Percentiles rank a stretch among this genome's conserved stretches.
phyloP scores from a whole-genome alignment of 805 yeast species.

The Wickerhamiella cacticola region DNA sequence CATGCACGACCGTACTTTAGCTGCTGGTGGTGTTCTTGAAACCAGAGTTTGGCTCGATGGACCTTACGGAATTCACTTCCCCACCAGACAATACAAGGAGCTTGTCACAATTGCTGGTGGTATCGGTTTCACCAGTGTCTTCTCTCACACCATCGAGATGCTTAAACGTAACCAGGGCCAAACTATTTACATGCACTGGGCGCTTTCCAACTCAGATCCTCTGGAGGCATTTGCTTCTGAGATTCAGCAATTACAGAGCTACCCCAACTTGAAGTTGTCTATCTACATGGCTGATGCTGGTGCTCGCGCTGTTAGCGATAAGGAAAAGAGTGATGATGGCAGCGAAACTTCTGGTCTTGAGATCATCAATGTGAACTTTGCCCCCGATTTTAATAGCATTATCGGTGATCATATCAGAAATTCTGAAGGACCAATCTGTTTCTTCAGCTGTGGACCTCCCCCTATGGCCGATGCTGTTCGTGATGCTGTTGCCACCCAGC shows the following conservation, averaged over 20 bases:
- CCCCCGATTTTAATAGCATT: conserved; percentile 9
- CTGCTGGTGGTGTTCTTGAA: conserved; percentile 22
- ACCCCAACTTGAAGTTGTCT: conserved; percentile 6
- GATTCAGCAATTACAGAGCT: conserved; percentile 25
- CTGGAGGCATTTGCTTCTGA: conserved; percentile 40
- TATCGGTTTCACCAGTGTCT: conserved; percentile 46
- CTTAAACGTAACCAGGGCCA: conserved; percentile 14
- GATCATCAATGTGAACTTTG: not conserved
- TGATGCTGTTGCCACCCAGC: conserved; percentile 12
- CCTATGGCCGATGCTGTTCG: conserved; percentile 17
- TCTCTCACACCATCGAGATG: conserved; percentile 16
- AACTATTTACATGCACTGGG: conserved; percentile 46
- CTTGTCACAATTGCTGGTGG: conserved; percentile 45
- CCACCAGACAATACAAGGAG: conserved; percentile 30
- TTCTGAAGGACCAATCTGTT: conserved; percentile 14
- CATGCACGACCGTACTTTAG: conserved; percentile 11
- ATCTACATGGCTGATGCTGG: conserved; percentile 1
- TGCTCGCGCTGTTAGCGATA: not conserved
- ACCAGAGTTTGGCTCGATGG: conserved; percentile 41
- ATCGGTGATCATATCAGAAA: conserved; percentile 4
- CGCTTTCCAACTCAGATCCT: conserved; percentile 41
- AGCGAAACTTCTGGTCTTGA: not conserved
- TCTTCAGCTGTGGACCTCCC: conserved; percentile 17
- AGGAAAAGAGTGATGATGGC: conserved; percentile 1
- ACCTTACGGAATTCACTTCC: conserved; percentile 37